Percentiles rank a stretch among this genome's conserved stretches.
Conservation (phyloP, 2,329 filamentous ascomycete species). For the Fusarium sp. region DNA sequence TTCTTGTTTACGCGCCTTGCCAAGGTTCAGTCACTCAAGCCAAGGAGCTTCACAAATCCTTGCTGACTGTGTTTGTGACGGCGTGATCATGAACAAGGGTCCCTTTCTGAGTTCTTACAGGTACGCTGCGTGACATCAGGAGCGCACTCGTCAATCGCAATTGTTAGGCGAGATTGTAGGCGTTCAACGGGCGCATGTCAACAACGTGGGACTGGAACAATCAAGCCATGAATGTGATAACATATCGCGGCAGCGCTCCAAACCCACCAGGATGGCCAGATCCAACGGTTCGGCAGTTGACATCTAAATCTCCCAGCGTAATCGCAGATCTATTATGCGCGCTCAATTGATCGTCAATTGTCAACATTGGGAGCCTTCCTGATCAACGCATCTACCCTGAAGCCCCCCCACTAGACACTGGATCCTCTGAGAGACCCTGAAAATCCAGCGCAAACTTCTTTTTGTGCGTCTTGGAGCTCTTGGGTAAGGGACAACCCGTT, state of each 20-base stretch:
- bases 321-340: neutral
- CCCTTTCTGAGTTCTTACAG: neutral
- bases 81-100: neutral
- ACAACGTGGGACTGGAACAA: accelerated
- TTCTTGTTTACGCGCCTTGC: neutral
- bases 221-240: neutral
- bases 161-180: neutral
- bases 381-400: slow-evolving; percentile 1
- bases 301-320: neutral
- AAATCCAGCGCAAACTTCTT: slow-evolving; percentile 9
- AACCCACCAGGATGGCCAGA: neutral
- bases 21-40: neutral
- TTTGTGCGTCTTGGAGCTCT: neutral
- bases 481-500: neutral
- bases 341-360: neutral
- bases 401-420: neutral
- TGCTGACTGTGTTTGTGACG: neutral
- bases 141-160: neutral
- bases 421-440: slow-evolving; percentile 12
- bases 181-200: too few species aligned
- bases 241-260: neutral
- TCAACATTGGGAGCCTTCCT: neutral
- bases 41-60: neutral
- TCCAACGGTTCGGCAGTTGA: neutral
- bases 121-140: neutral